Evolutionary conservation across 2,329 filamentous ascomycete genomes (phyloP).

Genomic region (Orbilia javanica): DNA sequence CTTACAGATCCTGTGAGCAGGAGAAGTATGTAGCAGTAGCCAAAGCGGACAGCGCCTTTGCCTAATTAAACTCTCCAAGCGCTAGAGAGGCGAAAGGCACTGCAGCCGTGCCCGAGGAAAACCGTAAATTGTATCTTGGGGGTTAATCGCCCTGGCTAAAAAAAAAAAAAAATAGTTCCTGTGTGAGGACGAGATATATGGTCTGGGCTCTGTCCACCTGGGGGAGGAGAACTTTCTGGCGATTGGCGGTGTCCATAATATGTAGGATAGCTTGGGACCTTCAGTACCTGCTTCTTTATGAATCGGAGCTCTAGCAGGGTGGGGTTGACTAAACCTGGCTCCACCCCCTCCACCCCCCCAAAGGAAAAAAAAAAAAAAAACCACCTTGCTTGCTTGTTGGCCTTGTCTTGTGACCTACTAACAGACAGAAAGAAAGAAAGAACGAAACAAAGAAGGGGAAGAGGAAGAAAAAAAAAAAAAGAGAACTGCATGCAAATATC

Average conservation of each 20-base stretch:
- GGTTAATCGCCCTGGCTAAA: conserved; percentile 8
- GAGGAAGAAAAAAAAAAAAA: conserved; percentile 17
- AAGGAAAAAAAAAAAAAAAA: too few species aligned
- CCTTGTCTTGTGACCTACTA: conserved; percentile 37
- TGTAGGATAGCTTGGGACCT: background rate
- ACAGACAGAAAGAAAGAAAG: conserved; percentile 13
- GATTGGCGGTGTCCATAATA: background rate
- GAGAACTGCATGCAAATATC: background rate
- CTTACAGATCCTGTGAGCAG: conserved; percentile 19
- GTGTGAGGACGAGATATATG: background rate
- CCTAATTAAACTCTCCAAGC: conserved; percentile 35
- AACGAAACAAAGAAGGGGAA: too few species aligned
- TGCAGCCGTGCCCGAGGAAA: background rate
- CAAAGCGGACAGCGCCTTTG: conserved; percentile 39
- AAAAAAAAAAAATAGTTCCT: too few species aligned
- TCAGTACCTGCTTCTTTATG: conserved; percentile 25
- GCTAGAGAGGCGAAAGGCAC: conserved; percentile 11
- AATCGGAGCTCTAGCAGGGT: conserved; percentile 32
- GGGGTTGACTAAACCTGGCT: conserved; percentile 35
- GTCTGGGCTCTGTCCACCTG: background rate
- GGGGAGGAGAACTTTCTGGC: background rate
- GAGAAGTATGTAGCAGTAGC: background rate
- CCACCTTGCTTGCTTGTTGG: conserved; percentile 6
- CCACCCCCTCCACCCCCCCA: too few species aligned
- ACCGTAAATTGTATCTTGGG: background rate